phyloP scores from a whole-genome alignment of 148 eudicot genomes.

The Beta vulgaris region DNA sequence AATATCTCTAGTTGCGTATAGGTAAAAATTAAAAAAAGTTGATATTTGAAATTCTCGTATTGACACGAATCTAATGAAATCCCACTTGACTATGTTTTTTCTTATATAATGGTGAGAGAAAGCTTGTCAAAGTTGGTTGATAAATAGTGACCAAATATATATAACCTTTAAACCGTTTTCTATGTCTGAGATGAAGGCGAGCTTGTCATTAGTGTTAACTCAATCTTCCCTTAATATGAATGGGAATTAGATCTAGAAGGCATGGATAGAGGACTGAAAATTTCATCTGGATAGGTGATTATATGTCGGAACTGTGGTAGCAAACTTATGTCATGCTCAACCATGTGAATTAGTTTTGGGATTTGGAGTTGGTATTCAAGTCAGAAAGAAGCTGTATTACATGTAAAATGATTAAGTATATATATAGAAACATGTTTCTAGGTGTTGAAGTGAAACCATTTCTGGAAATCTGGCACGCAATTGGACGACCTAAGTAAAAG shows the following conservation, averaged over 20 bases:
- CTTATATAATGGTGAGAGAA: no score
- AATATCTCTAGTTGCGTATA: no score
- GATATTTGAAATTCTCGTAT: no score
- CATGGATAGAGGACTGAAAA: background rate
- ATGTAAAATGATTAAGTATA: background rate
- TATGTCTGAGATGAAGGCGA: background rate
- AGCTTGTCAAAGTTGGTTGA: no score
- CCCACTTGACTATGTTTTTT: no score
- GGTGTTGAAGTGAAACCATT: no score
- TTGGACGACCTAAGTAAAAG: background rate
- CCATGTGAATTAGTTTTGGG: background rate
- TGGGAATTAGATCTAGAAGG: background rate
- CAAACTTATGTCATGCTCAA: background rate
- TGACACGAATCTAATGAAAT: no score
- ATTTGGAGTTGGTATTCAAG: background rate
- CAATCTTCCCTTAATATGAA: background rate
- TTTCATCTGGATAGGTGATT: background rate
- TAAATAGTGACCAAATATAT: no score
- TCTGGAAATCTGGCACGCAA: background rate
- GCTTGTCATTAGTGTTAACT: background rate
- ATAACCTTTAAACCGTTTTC: background rate
- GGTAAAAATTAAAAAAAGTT: no score
- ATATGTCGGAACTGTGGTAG: background rate
- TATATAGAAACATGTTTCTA: no score
- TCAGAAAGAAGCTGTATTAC: background rate